These are phyloP conservation scores for Parascedosporium putredinis DNA, from an alignment of 2,329 filamentous ascomycete genomes.

Conservation along the genomic window DNA sequence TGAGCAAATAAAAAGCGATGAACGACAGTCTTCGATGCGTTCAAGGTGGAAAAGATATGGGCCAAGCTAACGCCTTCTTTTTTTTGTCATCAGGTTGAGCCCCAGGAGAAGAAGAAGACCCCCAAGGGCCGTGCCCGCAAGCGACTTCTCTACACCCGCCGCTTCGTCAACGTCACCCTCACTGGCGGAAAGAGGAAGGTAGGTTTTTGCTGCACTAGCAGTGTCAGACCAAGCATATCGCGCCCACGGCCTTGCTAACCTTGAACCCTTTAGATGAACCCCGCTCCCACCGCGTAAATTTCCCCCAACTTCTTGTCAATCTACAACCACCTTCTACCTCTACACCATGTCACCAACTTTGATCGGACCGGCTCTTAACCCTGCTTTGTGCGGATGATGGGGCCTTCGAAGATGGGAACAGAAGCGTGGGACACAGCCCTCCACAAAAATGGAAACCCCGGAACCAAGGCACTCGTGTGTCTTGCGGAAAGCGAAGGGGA, in stretches of 20 bases:
- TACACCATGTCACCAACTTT: background rate
- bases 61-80: background rate
- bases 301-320: slow-evolving; percentile 5
- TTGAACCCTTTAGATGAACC: slow-evolving; percentile 26
- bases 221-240: background rate
- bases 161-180: slow-evolving; percentile 96
- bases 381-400: background rate
- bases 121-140: slow-evolving; percentile 98
- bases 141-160: slow-evolving; percentile 90
- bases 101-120: slow-evolving; percentile 90
- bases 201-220: background rate
- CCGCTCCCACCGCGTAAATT: slow-evolving; percentile 28
- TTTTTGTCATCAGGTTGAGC: slow-evolving; percentile 53
- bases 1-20: background rate
- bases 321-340: background rate
- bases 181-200: slow-evolving; percentile 99
- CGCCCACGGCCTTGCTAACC: slow-evolving; percentile 10
- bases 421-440: background rate
- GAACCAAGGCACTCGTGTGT: too few species aligned
- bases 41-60: background rate
- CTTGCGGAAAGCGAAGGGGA: background rate
- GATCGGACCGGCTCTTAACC: background rate
- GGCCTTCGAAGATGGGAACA: background rate
- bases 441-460: too few species aligned
- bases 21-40: background rate